A percentile compares a stretch with the other conserved stretches of the same genome.
These are phyloP conservation scores for Thielaviopsis ethacetica DNA, from an alignment of 2,329 filamentous ascomycete genomes.

Conservation along the genomic window DNA sequence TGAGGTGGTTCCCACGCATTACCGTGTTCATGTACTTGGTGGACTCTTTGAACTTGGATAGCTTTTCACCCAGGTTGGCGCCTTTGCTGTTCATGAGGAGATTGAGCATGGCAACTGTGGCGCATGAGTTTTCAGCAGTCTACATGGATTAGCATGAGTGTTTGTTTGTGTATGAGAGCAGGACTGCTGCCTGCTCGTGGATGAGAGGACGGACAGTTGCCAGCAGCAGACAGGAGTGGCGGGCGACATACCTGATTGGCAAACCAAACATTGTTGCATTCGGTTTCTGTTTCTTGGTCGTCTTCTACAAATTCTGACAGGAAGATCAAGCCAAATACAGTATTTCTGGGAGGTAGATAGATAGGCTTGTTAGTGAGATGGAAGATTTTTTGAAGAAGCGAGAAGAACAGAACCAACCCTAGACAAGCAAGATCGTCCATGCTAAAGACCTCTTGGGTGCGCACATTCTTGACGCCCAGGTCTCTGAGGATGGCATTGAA, in stretches of 20 bases:
- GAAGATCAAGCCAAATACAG: conserved; percentile 76
- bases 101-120: conserved; percentile 81
- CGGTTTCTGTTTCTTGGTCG: conserved; percentile 34
- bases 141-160: conserved; percentile 20
- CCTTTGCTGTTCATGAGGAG: conserved; percentile 71
- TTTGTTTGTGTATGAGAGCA: too few species aligned
- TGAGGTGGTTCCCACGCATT: conserved; percentile 59
- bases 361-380: not conserved
- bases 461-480: conserved; percentile 57
- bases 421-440: conserved; percentile 50
- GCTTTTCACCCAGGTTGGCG: conserved; percentile 50
- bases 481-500: conserved; percentile 75
- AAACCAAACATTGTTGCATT: conserved; percentile 62
- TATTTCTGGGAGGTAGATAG: conserved; percentile 38
- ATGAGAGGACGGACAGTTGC: not conserved
- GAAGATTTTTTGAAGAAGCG: not conserved
- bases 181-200: not conserved
- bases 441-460: conserved; percentile 59
- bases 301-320: conserved; percentile 55
- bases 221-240: not conserved
- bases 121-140: conserved; percentile 74
- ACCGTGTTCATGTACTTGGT: conserved; percentile 54
- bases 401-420: conserved; percentile 50
- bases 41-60: conserved; percentile 55
- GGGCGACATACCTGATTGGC: conserved; percentile 57